These are phyloP conservation scores for Martensiomyces pterosporus DNA, from an alignment of 192 early-diverging fungal genomes.

Conservation along the genomic window DNA sequence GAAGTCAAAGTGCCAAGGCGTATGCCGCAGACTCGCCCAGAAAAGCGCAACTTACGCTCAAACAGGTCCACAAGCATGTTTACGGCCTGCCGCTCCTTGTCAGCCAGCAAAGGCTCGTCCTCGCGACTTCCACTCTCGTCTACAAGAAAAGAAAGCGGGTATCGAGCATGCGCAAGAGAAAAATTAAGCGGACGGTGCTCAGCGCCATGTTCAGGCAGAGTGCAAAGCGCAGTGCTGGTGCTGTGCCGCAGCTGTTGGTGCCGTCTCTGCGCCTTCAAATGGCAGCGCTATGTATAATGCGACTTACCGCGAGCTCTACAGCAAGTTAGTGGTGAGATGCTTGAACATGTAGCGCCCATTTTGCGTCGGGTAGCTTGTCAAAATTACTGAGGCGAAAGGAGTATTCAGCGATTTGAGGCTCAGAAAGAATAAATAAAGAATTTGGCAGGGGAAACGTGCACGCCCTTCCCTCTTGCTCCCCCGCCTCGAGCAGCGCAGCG, in stretches of 20 bases:
- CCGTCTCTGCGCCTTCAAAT: no score
- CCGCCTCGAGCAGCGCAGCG: no score
- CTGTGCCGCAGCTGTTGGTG: no score
- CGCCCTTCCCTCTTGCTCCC: no score
- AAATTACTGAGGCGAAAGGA: no score
- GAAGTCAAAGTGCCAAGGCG: slow-evolving; percentile 2
- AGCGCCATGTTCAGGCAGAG: no score
- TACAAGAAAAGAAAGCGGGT: slow-evolving; percentile 13
- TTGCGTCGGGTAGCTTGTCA: no score
- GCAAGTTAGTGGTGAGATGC: slow-evolving; percentile 18
- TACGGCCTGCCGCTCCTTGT: slow-evolving; percentile 46
- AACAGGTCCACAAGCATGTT: slow-evolving; percentile 49
- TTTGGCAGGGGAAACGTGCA: background rate
- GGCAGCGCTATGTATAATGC: no score
- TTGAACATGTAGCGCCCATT: slow-evolving; percentile 40
- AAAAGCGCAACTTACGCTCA: slow-evolving; percentile 32
- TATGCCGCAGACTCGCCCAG: slow-evolving; percentile 3
- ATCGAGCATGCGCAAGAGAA: no score
- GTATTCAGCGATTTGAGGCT: background rate
- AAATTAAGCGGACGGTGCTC: no score
- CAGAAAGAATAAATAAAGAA: slow-evolving; percentile 2
- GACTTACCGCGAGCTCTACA: slow-evolving; percentile 26
- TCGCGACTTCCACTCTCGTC: slow-evolving; percentile 33
- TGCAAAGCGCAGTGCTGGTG: no score
- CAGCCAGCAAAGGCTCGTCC: slow-evolving; percentile 43